Evolutionary conservation across 208 protist species (phyloP), one percentile per base, ranked within the genome.

Genomic region (Acanthamoeba sp.): DNA sequence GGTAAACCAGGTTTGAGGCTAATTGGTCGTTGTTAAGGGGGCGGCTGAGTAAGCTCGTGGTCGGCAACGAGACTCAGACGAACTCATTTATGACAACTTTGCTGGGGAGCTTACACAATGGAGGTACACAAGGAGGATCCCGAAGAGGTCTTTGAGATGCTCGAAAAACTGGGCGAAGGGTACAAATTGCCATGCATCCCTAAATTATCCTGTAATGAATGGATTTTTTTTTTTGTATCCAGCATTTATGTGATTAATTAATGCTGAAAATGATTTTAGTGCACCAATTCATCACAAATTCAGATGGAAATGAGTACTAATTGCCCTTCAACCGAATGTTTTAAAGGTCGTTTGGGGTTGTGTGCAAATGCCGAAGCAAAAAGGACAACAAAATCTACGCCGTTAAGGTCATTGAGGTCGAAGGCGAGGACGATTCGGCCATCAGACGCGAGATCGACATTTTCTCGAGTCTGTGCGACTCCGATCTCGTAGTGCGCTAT

Each of bases 361-460:
- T 92, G 50, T 92, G 87, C 62, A 92, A 92, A 36, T 92, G 87
- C 64, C 34, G 62, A 76, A 92, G 64, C n/a, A 92, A 92, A 48
- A 78, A 50, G 45, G 87, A 92, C 87, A 50, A 50, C 62, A 92
- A 92, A 42, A 36, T 92, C 45, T 92, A 78, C 38, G 87, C 87
- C 32, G 36, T 92, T 6, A 92, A 92, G 87, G 27, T 92, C 20
- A 92, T 92, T 34, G 87, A 92, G 18, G 27, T 92, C 0, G 87
- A 92, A n/a, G 57, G 87, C 20, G 87, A 92, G 36, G 87, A 92
- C 27, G 87, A 92, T 52, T 55, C 87, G 5, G 87, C 87, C 50
- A 92, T 92, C 12, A 66, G 34, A 29, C 34, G 45, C 36, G 87
- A 92, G 57, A 78, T 92, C 20, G 87, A 92, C 59, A 92, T 92